Conservation (phyloP, 1,284 basidiomycete species). For the Sporisorium reilianum region DNA sequence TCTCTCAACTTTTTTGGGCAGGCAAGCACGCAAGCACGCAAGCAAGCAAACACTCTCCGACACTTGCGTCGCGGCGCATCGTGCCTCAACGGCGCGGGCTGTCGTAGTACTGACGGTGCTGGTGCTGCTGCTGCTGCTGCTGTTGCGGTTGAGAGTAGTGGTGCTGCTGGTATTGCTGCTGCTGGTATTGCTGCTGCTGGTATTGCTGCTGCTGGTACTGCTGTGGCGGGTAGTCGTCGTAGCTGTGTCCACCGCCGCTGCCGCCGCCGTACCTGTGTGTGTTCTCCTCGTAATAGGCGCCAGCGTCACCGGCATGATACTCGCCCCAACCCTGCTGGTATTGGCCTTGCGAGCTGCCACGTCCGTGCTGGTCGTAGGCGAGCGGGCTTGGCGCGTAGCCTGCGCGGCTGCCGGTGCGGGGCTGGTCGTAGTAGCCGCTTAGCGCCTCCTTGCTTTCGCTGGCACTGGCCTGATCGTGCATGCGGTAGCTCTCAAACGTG, state of each 20-base stretch:
- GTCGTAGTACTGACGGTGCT: slow-evolving; percentile 39
- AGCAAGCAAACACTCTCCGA: not conserved
- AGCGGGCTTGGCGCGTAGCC: slow-evolving; percentile 41
- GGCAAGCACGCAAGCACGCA: no score
- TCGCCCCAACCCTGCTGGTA: slow-evolving; percentile 63
- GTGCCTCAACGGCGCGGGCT: slow-evolving; percentile 24
- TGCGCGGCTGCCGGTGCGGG: slow-evolving; percentile 40
- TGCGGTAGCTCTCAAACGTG: slow-evolving; percentile 63
- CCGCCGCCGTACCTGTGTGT: slow-evolving; percentile 43
- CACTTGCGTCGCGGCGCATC: not conserved
- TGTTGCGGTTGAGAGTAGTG: no score
- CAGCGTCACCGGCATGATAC: slow-evolving; percentile 60
- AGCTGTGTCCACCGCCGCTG: slow-evolving; percentile 16
- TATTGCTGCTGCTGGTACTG: slow-evolving; percentile 22
- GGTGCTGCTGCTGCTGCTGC: slow-evolving; percentile 14
- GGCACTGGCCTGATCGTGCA: slow-evolving; percentile 55
- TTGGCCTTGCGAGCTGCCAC: slow-evolving; percentile 18
- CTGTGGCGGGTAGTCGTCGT: slow-evolving; percentile 41
- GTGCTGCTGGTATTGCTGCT: slow-evolving; percentile 26
- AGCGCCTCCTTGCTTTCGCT: slow-evolving; percentile 49
- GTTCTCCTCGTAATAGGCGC: slow-evolving; percentile 60
- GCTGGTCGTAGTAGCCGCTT: slow-evolving; percentile 59
- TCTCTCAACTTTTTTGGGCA: slow-evolving; percentile 1
- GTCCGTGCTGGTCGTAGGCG: slow-evolving; percentile 35
- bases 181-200: slow-evolving; percentile 18